Base-by-base conservation (phyloP, 768 basidiomycete species). In the Hygrophorus russula region DNA sequence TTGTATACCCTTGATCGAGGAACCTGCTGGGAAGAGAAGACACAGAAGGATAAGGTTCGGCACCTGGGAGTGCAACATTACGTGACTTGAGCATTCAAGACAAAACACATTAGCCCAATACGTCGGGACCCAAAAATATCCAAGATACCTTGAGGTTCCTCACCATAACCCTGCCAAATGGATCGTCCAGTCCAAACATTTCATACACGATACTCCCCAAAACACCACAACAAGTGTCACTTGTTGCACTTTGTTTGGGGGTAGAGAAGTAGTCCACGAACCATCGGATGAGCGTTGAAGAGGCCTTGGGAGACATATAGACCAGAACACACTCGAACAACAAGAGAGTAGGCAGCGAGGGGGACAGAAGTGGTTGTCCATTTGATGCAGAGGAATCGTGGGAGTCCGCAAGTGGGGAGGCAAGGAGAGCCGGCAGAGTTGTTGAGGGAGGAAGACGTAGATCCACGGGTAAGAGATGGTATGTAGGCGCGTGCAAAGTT, bases 291-390 rank as follows among this genome's bases (percentile, higher is more conserved):
- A 96, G 55, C 0, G 63, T 64, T 20, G 71, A 66, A 1, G 81
- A 81, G 2, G 69, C 64, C 2, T 61, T 55, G 0, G 86, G 78
- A 0, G 65, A 53, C 72, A 97, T 85, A 61, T 99, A 97, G 11
- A 79, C 90, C 43, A 96, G 72, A 13, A 97, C 86, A 52, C 94
- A 98, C 69, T 98, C 94, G 48, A 89, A 91, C 7, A 97, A 63
- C 17, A 97, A 67, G 2, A 97, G 73, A 1, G 91, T 93, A 3
- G 93, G 90, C 10, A 79, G 54, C 1, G 67, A 51, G 0, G 75
- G 68, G 12, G 83, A 80, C 28, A 94, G 67, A 13, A 76, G 46
- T 7, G 66, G 50, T 13, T 49, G 43, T 2, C 52, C 42, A 8
- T n/a, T 30, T 12, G 33, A 36, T 28, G 17, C 30, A 27, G 36